phyloP scores from a whole-genome alignment of 2,329 filamentous ascomycete genomes.

The Epichloe uncinata region DNA sequence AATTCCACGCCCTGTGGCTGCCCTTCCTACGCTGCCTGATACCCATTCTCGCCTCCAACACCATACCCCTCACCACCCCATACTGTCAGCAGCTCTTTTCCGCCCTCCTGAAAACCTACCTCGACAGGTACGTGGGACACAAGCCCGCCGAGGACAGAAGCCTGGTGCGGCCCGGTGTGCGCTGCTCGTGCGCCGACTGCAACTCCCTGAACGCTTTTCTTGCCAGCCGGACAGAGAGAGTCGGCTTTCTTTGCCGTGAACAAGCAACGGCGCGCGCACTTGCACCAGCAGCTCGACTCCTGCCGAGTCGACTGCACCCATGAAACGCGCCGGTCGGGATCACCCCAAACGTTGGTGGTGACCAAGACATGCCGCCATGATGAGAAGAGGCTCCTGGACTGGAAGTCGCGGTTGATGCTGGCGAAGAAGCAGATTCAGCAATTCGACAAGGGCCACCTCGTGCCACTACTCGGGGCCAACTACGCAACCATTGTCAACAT shows the following conservation, averaged over 20 bases:
- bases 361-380: constrained; percentile 11
- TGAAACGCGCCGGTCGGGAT: constrained; percentile 6
- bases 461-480: background rate
- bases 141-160: constrained; percentile 5
- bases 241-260: background rate
- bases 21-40: constrained; percentile 15
- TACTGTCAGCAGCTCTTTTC: constrained; percentile 14
- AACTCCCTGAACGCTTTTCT: constrained; percentile 15
- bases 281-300: constrained; percentile 9
- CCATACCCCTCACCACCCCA: constrained; percentile 5
- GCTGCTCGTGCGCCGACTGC: constrained; percentile 16
- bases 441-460: background rate
- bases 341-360: constrained; percentile 11
- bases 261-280: constrained; percentile 9
- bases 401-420: background rate
- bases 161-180: constrained; percentile 3
- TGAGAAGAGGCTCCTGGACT: background rate
- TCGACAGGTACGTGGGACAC: constrained; percentile 11
- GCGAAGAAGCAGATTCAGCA: background rate
- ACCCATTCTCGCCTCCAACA: constrained; percentile 3
- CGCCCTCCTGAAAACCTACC: constrained; percentile 10
- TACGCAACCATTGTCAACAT: background rate
- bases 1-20: constrained; percentile 17
- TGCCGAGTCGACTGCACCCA: constrained; percentile 11
- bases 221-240: background rate